A percentile compares a stretch with the other conserved stretches of the same genome.
Evolutionary conservation across 2,329 filamentous ascomycete species (phyloP).

Genomic region (Cytospora piceicola): DNA sequence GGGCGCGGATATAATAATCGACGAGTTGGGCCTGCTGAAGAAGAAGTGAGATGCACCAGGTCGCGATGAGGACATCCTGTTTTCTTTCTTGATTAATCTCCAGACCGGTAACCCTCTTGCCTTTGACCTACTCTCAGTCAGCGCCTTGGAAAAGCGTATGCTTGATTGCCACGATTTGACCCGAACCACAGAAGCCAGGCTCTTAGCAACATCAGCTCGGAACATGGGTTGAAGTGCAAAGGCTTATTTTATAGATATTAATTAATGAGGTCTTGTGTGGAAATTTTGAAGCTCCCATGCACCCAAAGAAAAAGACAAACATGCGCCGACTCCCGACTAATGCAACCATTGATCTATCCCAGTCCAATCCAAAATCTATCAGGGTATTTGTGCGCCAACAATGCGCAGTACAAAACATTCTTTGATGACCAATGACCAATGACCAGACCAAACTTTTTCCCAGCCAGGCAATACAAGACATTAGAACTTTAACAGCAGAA

Average conservation of each 20-base stretch:
- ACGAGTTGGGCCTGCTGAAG: slow-evolving; percentile 24
- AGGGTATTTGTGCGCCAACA: slow-evolving; percentile 27
- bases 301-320: slow-evolving; percentile 19
- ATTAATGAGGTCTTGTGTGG: too few relatives aligned
- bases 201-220: too few relatives aligned
- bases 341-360: slow-evolving; percentile 17
- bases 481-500: slow-evolving; percentile 6
- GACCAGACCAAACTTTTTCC: slow-evolving; percentile 20
- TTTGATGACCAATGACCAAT: slow-evolving; percentile 6
- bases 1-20: slow-evolving; percentile 41
- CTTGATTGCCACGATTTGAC: too few relatives aligned
- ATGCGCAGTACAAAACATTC: slow-evolving; percentile 17
- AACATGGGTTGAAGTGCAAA: slow-evolving; percentile 2
- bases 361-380: slow-evolving; percentile 25
- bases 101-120: too few relatives aligned
- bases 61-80: background rate
- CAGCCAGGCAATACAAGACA: slow-evolving; percentile 2
- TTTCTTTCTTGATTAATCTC: background rate
- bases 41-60: slow-evolving; percentile 15
- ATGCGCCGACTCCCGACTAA: slow-evolving; percentile 4
- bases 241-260: background rate
- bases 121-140: too few relatives aligned
- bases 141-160: too few relatives aligned
- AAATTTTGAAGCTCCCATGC: background rate
- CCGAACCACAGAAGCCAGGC: too few relatives aligned